These are phyloP conservation scores for Solanum virginianum DNA, from an alignment of 257 asterid species.

Conservation along the genomic window DNA sequence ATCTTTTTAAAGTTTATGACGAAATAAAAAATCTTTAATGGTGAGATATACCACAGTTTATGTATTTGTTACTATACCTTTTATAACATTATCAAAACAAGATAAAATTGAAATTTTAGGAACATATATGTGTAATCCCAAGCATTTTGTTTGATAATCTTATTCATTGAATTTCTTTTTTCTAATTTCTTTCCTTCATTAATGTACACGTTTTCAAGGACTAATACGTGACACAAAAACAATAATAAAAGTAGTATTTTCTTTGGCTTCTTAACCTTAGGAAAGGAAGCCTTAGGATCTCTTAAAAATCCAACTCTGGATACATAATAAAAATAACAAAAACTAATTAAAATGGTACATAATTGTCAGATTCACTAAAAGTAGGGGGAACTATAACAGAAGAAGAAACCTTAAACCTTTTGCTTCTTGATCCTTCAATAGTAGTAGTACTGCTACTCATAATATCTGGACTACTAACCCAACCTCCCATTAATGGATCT, in stretches of 20 bases:
- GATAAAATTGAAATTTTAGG: background rate
- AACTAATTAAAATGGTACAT: background rate
- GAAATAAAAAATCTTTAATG: no score
- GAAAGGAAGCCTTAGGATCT: background rate
- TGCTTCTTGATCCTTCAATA: slow-evolving; percentile 43
- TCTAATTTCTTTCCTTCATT: background rate
- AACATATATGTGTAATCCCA: background rate
- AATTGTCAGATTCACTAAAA: slow-evolving; percentile 16
- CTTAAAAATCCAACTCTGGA: background rate
- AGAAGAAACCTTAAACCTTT: slow-evolving; percentile 77
- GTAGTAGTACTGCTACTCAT: slow-evolving; percentile 4
- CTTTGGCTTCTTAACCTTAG: background rate
- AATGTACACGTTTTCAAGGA: background rate
- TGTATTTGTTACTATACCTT: no score
- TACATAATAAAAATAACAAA: background rate
- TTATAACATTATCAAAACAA: background rate
- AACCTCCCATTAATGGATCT: slow-evolving; percentile 31
- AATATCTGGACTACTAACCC: slow-evolving; percentile 68
- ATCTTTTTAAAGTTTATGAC: no score
- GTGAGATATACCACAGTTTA: no score
- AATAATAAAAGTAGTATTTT: background rate
- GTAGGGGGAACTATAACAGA: slow-evolving; percentile 74
- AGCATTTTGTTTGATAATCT: background rate
- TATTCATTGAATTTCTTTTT: background rate
- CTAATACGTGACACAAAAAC: background rate